These are phyloP conservation scores for Neurospora sp. DNA, from an alignment of 495 filamentous ascomycete genomes.

Conservation along the genomic window DNA sequence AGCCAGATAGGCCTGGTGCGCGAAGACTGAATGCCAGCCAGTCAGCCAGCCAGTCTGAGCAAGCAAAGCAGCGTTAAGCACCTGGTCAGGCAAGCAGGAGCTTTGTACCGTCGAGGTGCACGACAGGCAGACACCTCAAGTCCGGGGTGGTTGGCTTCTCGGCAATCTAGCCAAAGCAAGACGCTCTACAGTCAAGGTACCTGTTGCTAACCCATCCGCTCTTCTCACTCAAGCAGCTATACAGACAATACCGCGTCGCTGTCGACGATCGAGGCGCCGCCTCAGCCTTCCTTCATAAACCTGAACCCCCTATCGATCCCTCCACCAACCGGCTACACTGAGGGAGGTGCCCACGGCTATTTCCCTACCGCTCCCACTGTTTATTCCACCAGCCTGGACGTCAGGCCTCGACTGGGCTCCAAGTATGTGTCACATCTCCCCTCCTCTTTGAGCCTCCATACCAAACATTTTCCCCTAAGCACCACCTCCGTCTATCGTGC, in stretches of 20 bases:
- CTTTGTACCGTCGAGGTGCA: not conserved
- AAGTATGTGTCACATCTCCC: slow-evolving; percentile 33
- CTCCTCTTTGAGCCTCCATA: slow-evolving; percentile 1
- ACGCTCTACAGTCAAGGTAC: not conserved
- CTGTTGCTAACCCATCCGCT: not conserved
- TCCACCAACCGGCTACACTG: slow-evolving; percentile 33
- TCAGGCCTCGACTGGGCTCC: slow-evolving; percentile 39
- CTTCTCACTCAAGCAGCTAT: not conserved
- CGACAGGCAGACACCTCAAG: not conserved
- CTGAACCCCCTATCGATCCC: slow-evolving; percentile 32
- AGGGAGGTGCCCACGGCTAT: slow-evolving; percentile 33
- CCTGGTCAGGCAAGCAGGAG: not conserved
- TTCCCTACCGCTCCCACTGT: slow-evolving; percentile 28
- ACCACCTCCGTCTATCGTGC: slow-evolving; percentile 1
- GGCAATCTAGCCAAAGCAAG: not conserved
- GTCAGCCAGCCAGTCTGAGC: not conserved
- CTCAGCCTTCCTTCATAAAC: slow-evolving; percentile 35
- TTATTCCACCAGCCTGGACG: slow-evolving; percentile 34
- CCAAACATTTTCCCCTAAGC: slow-evolving; percentile 3
- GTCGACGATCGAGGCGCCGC: slow-evolving; percentile 35
- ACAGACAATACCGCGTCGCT: slow-evolving; percentile 14
- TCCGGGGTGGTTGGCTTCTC: not conserved
- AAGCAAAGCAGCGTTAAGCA: not conserved
- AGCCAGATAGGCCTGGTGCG: not conserved
- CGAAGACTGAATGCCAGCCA: not conserved